These are phyloP conservation scores for Plasmodium ovale DNA, from an alignment of 169 alveolate genomes.

Conservation along the genomic window DNA sequence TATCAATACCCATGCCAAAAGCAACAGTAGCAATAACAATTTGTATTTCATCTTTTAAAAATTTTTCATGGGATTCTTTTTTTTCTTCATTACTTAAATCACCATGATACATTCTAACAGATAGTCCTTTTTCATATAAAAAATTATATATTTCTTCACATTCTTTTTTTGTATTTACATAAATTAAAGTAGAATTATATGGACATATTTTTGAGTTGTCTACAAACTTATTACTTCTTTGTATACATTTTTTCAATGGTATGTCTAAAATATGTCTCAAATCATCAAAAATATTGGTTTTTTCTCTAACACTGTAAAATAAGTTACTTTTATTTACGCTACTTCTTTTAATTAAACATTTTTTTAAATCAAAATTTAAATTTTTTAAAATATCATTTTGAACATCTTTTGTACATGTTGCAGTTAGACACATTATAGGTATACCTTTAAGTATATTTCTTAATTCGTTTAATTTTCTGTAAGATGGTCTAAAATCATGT, in stretches of 20 bases:
- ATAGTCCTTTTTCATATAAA: conserved; percentile 18
- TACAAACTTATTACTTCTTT: conserved; percentile 41
- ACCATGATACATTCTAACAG: conserved; percentile 82
- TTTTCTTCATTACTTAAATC: conserved; percentile 84
- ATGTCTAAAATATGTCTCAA: conserved; percentile 46
- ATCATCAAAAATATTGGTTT: conserved; percentile 34
- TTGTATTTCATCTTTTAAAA: conserved; percentile 95
- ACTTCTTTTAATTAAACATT: conserved; percentile 46
- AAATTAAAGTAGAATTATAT: conserved; percentile 58
- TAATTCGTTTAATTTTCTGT: conserved; percentile 89
- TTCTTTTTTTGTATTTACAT: conserved; percentile 66
- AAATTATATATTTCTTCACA: conserved; percentile 44
- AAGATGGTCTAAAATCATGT: conserved; percentile 98
- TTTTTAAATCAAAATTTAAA: conserved; percentile 50
- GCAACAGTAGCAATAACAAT: conserved; percentile 99
- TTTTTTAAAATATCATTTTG: conserved; percentile 82
- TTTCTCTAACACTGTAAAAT: conserved; percentile 34
- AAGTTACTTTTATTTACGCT: conserved; percentile 66
- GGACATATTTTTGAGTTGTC: conserved; percentile 72
- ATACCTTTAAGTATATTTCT: conserved; percentile 92
- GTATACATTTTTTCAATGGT: conserved; percentile 9
- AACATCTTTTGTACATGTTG: conserved; percentile 96
- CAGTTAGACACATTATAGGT: conserved; percentile 97
- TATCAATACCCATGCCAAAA: conserved; percentile 99
- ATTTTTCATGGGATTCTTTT: conserved; percentile 83